phyloP scores from a whole-genome alignment of 73 alveolate genomes.

The Vitrella brassicaformis region DNA sequence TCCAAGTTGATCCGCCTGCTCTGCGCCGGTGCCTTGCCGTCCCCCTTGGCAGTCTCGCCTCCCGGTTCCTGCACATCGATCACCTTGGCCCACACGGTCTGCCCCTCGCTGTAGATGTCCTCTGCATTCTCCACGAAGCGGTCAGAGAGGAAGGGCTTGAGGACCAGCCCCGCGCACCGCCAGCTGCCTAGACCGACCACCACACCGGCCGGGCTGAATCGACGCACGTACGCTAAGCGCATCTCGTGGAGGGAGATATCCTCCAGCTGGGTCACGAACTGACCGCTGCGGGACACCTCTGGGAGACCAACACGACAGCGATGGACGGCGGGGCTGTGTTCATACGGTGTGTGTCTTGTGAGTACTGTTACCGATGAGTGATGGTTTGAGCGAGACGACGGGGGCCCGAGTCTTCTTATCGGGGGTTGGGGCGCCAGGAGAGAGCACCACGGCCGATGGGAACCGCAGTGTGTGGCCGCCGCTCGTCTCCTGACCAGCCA shows the following conservation, averaged over 20 bases:
- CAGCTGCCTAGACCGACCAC: conserved; percentile 12
- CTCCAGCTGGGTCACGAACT: background rate
- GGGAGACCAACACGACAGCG: no score
- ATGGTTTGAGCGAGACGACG: no score
- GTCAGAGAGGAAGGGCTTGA: background rate
- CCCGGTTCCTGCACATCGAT: conserved; percentile 3
- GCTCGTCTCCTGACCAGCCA: no score
- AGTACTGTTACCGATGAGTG: no score
- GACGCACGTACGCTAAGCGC: conserved; percentile 1
- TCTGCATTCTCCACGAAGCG: conserved; percentile 8
- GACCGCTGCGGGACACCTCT: background rate
- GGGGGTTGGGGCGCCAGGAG: no score
- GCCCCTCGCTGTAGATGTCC: conserved; percentile 1
- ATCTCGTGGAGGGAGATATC: background rate
- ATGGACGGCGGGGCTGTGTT: no score
- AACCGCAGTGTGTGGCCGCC: no score
- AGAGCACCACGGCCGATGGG: no score
- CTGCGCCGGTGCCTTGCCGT: background rate
- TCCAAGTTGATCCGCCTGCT: background rate
- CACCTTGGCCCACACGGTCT: conserved; percentile 2
- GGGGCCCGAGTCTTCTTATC: no score
- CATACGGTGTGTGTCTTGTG: no score
- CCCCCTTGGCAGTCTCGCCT: conserved; percentile 5
- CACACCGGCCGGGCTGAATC: conserved; percentile 2
- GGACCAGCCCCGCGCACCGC: conserved; percentile 4